Conservation (phyloP, 2,329 filamentous ascomycete genomes). For the Trichoderma cornu-damae region DNA sequence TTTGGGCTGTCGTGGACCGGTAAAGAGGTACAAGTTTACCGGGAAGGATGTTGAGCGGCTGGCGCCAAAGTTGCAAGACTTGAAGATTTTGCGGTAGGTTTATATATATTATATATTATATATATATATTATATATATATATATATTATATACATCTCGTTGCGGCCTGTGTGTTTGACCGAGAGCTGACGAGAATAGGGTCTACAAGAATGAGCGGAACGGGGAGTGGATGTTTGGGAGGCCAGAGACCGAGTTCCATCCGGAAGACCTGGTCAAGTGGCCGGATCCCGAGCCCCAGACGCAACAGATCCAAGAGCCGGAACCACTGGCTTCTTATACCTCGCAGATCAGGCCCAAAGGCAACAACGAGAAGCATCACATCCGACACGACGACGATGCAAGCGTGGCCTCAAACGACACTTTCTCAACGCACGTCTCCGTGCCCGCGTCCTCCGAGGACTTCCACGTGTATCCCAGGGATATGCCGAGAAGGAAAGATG, state of each 20-base stretch:
- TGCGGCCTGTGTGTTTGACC: neutral
- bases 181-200: neutral
- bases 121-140: no score
- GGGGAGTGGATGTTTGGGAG: conserved; percentile 13
- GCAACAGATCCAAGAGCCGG: neutral
- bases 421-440: neutral
- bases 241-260: conserved; percentile 17
- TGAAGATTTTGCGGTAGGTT: conserved; percentile 11
- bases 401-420: neutral
- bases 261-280: conserved; percentile 16
- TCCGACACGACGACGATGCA: neutral
- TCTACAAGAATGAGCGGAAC: neutral
- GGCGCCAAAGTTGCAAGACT: conserved; percentile 9
- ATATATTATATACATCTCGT: no score
- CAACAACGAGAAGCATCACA: neutral
- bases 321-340: neutral
- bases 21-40: conserved; percentile 25
- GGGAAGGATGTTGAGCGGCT: conserved; percentile 20
- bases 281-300: neutral
- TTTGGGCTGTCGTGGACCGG: conserved; percentile 18
- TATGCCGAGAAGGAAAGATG: conserved; percentile 12
- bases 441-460: neutral
- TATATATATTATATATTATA: no score
- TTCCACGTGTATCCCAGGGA: conserved; percentile 3
- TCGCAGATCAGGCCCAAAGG: neutral